A percentile compares a stretch with the other conserved stretches of the same genome.
These are phyloP conservation scores for Cryptomeria japonica DNA, from an alignment of 75 land plant species.

Conservation along the genomic window DNA sequence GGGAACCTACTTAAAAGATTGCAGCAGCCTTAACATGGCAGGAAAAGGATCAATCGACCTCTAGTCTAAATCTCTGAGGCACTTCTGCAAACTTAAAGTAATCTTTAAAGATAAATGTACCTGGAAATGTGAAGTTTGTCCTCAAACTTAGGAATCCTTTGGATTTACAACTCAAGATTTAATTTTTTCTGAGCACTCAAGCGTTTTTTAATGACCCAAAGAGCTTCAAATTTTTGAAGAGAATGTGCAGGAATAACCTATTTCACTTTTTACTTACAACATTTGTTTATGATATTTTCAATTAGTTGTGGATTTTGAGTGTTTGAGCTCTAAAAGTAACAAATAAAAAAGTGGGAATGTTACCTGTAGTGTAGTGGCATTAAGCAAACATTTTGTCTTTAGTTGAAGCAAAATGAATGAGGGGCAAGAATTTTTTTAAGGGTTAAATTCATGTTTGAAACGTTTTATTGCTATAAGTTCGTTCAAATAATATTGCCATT, in stretches of 20 bases:
- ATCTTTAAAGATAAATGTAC: not conserved
- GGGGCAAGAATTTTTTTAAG: not conserved
- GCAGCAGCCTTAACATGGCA: not conserved
- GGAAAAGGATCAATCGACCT: not conserved
- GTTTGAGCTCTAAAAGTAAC: not conserved
- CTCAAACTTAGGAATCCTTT: not conserved
- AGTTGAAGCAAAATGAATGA: not conserved
- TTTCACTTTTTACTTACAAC: not conserved
- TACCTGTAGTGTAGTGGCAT: not conserved
- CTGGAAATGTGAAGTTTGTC: not conserved
- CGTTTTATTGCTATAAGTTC: not conserved
- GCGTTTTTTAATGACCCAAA: not conserved
- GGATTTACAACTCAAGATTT: not conserved
- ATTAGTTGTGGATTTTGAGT: not conserved
- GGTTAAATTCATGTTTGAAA: not conserved
- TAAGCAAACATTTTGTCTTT: not conserved
- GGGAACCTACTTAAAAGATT: not conserved
- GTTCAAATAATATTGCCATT: not conserved
- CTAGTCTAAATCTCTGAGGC: not conserved
- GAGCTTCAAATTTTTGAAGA: not conserved
- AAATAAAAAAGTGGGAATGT: not conserved
- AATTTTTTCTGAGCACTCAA: not conserved
- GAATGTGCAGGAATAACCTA: not conserved
- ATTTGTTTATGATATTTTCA: not conserved
- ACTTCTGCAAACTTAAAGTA: not conserved